Conservation (phyloP, 1,284 basidiomycete genomes). For the Schizopora paradoxa region DNA sequence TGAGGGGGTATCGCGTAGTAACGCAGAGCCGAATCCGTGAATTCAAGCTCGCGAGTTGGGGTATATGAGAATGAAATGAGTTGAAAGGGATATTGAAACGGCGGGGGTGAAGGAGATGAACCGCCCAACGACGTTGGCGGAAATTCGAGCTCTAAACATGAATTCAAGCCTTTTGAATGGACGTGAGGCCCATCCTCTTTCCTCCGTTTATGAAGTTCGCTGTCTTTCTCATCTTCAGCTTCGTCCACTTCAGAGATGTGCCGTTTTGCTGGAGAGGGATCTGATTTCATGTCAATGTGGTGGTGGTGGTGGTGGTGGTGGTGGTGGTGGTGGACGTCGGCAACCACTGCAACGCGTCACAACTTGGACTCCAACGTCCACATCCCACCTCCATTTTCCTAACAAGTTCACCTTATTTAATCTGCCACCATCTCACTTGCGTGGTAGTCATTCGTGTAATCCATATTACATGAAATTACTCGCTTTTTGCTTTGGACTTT, state of each 20-base stretch:
- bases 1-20: conserved; percentile 63
- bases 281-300: not conserved
- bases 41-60: conserved; percentile 44
- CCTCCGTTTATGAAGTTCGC: not conserved
- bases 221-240: not conserved
- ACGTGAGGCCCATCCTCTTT: conserved; percentile 1
- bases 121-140: conserved; percentile 4
- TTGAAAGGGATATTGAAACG: conserved; percentile 41
- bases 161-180: conserved; percentile 2
- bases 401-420: no score
- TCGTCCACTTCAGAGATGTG: conserved; percentile 7
- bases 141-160: no score
- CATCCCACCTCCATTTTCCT: no score
- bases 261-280: conserved; percentile 6
- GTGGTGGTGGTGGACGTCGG: no score
- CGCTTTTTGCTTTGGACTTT: no score
- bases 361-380: no score
- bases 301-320: no score
- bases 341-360: no score
- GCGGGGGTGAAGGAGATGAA: conserved; percentile 17
- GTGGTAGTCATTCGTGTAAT: no score
- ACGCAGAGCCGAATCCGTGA: conserved; percentile 60
- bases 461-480: no score
- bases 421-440: no score
- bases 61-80: conserved; percentile 48